Base-by-base conservation (phyloP, 805 yeast genomes). In the Myxozyma nipponensis region DNA sequence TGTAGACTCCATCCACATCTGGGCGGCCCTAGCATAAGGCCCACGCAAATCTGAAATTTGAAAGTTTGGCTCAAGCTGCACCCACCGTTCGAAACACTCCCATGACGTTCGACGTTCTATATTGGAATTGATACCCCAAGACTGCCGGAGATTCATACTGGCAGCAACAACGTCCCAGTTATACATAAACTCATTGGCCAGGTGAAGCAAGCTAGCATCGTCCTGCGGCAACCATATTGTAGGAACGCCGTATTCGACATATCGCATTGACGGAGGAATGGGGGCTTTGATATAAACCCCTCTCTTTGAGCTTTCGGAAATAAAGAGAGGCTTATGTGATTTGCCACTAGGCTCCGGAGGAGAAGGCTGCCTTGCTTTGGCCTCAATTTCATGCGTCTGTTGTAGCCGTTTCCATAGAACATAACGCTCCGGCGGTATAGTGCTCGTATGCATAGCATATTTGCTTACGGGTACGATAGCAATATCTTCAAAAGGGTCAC, bases 71-170 rank as follows among this genome's bases (percentile, higher is more conserved):
- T 86, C 88, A 58, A 93, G 74, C 69, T 91, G 98, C 54, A 90
- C 83, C 73, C 91, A 93, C 58, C 98, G 74, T 68, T 93, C 98
- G 71, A 93, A 93, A 66, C 98, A 91, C 66, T 91, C 98, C 98
- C 98, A 93, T 0, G 98, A 95, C 0, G 98, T 93, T 62, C 98
- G 77, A 62, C 97, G 78, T 67, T 93, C 98, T 50, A 89, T 87
- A 62, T 87, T 89, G 0, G 98, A 85, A 21, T 51, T 44, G 18
- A 49, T 35, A 13, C 83, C 78, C 57, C 80, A 75, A 0, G 87
- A 78, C 2, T 88, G 78, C 44, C 77, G 73, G 1, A 83, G 76
- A 40, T 84, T 77, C 65, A 93, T 71, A 63, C 85, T 86, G 4
- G 90, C 85, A 2, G 96, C 81, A 21, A 93, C 87, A 44, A 90